Conservation (phyloP, 306 rosid genomes). For the Mimosa bimucronata region DNA sequence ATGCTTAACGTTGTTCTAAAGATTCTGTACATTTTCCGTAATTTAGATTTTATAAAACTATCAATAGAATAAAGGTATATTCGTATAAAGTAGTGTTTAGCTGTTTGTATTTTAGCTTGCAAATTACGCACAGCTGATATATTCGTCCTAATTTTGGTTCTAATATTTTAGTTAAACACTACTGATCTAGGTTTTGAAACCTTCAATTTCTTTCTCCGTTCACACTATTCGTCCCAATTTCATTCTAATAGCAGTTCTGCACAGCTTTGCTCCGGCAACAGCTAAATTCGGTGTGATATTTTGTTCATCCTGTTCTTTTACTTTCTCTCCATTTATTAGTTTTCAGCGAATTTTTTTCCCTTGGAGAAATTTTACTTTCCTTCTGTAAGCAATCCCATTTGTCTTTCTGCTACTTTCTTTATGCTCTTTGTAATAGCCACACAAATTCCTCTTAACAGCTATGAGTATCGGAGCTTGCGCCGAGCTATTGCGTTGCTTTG, state of each 20-base stretch:
- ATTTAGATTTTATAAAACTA: not conserved
- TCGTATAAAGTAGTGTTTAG: not conserved
- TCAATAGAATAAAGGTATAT: not conserved
- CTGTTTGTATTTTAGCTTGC: not conserved
- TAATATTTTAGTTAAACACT: not conserved
- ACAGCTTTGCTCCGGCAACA: too few relatives aligned
- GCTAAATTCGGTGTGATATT: too few relatives aligned
- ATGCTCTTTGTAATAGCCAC: not conserved
- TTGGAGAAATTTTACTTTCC: not conserved
- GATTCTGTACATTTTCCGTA: not conserved
- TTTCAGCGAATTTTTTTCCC: not conserved
- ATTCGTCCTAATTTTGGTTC: not conserved
- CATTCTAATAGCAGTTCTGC: too few relatives aligned
- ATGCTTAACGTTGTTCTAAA: not conserved
- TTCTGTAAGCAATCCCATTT: not conserved
- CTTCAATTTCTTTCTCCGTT: too few relatives aligned
- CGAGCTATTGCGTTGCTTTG: constrained; percentile 9
- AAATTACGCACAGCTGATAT: not conserved
- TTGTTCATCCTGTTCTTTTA: not conserved
- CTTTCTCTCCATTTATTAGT: not conserved
- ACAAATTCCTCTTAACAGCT: not conserved
- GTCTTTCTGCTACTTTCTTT: not conserved
- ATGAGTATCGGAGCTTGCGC: constrained; percentile 23
- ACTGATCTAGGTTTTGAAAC: too few relatives aligned
- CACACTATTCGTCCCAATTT: too few relatives aligned